Percentiles rank a stretch among this genome's conserved stretches.
Evolutionary conservation across 2,329 filamentous ascomycete genomes (phyloP).

Genomic region (Phaeosphaeriaceae sp.): DNA sequence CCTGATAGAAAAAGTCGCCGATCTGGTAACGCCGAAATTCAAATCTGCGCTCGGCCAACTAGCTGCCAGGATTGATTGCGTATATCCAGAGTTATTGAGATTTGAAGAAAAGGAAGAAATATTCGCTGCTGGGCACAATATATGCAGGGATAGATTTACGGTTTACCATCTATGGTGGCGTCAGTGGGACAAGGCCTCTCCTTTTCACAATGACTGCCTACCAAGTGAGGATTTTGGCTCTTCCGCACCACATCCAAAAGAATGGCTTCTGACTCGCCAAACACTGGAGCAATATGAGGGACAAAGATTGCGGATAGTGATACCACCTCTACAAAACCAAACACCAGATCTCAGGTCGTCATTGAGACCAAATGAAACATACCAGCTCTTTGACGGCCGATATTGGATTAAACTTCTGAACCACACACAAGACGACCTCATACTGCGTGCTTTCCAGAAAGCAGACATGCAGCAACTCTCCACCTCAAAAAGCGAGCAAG

Average conservation of each 20-base stretch:
- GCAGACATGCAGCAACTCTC: slow-evolving; percentile 18
- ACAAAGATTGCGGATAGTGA: background rate
- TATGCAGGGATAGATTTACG: slow-evolving; percentile 20
- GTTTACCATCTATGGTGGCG: slow-evolving; percentile 36
- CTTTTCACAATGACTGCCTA: slow-evolving; percentile 13
- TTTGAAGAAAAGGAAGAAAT: slow-evolving; percentile 4
- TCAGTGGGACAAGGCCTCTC: slow-evolving; percentile 16
- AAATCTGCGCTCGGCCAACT: slow-evolving; percentile 54
- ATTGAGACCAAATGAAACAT: slow-evolving; percentile 20
- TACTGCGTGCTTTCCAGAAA: slow-evolving; percentile 45
- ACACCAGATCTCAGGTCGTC: background rate
- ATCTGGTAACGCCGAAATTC: slow-evolving; percentile 57
- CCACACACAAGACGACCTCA: slow-evolving; percentile 32
- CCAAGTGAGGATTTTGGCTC: slow-evolving; percentile 4
- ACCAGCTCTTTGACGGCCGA: slow-evolving; percentile 61
- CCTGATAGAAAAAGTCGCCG: slow-evolving; percentile 56
- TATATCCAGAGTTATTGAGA: slow-evolving; percentile 49
- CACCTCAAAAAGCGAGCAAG: slow-evolving; percentile 2
- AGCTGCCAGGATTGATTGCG: slow-evolving; percentile 44
- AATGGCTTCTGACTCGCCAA: slow-evolving; percentile 40
- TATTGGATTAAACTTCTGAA: slow-evolving; percentile 61
- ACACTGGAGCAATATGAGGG: slow-evolving; percentile 16
- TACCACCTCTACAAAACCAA: slow-evolving; percentile 19
- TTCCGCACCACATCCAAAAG: slow-evolving; percentile 10
- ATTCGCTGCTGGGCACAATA: background rate